Evolutionary conservation across 495 filamentous ascomycete species (phyloP), one percentile per base, ranked within the genome.

Genomic region (Lepraria neglecta): DNA sequence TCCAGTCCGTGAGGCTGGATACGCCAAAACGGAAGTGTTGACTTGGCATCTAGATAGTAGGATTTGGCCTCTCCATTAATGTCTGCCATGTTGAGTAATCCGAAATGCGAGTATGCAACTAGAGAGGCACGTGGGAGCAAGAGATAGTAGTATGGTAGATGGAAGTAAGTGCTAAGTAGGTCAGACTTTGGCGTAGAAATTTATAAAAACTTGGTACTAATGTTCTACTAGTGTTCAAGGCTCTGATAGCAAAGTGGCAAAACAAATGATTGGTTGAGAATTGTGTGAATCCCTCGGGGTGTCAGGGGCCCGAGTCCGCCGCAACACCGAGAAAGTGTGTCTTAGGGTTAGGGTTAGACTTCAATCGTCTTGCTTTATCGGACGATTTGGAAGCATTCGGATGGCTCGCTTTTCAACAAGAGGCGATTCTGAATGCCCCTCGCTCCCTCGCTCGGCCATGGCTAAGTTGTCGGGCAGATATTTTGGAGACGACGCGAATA

Each of bases 11-110:
- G 44, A 17, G 19, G 30, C n/a, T 48, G 17, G 19, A 5, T 48
- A 21, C 56, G 19, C 56, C 56, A 50, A 15, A 48, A 59, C 11
- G 44, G 44, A 10, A 50, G 31, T 6, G 43, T 46, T 17, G 43
- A 28, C 28, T 48, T 12, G 5, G 12, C 38, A 5, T 21, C 31
- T 58, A n/a, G 30, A 6, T 58, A 45, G 27, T 4, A 14, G 1
- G 5, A 33, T n/a, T 58, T 38, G 27, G 19, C 21, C n/a, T 47
- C 17, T 15, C 14, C 2, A 12, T 1, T 33, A 30, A 19, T 30
- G 0, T 6, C 45, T 44, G 55, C 6, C 28, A n/a, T 56, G 6
- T 6, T 28, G 3, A 52, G 28, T n/a, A 45, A 52, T 3, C 33
- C 33, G 33, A 38, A 11, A 38, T 38, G 6, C 33, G 33, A 38